Evolutionary conservation across 805 yeast genomes (phyloP).

Genomic region (Nakazawaea anatomiae): DNA sequence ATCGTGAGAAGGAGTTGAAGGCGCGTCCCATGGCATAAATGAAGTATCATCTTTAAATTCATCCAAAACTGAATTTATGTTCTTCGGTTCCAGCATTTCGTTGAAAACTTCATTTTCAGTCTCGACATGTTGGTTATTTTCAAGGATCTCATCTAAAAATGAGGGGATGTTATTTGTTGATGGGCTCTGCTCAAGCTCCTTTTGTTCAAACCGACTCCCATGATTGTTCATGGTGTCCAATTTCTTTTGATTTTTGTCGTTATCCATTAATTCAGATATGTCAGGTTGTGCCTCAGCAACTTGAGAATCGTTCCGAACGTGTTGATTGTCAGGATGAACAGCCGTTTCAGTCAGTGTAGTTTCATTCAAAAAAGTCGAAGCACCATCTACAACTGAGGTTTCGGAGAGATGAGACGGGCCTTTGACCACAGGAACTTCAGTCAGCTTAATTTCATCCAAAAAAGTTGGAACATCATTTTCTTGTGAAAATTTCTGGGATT

Average conservation of each 20-base stretch:
- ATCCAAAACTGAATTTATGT: background rate
- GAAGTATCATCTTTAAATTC: background rate
- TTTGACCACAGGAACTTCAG: background rate
- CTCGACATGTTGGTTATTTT: background rate
- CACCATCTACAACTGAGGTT: background rate
- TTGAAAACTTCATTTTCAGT: background rate
- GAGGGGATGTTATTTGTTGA: background rate
- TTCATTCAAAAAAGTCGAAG: background rate
- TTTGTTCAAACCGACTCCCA: too few relatives aligned
- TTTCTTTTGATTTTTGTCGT: too few relatives aligned
- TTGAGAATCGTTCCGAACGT: too few relatives aligned
- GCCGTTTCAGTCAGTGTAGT: background rate
- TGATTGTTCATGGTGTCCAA: too few relatives aligned
- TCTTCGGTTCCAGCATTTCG: too few relatives aligned
- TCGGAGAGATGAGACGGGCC: background rate
- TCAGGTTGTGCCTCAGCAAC: too few relatives aligned
- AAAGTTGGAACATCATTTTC: background rate
- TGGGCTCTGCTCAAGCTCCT: too few relatives aligned
- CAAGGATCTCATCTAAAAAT: background rate
- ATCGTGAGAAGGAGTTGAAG: background rate
- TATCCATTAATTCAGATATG: too few relatives aligned
- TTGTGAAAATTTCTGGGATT: background rate
- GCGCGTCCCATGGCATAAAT: conserved; percentile 8
- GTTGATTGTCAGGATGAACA: background rate
- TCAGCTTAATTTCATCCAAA: background rate